Conservation (phyloP, 768 basidiomycete genomes). For the Lactarius vividus region DNA sequence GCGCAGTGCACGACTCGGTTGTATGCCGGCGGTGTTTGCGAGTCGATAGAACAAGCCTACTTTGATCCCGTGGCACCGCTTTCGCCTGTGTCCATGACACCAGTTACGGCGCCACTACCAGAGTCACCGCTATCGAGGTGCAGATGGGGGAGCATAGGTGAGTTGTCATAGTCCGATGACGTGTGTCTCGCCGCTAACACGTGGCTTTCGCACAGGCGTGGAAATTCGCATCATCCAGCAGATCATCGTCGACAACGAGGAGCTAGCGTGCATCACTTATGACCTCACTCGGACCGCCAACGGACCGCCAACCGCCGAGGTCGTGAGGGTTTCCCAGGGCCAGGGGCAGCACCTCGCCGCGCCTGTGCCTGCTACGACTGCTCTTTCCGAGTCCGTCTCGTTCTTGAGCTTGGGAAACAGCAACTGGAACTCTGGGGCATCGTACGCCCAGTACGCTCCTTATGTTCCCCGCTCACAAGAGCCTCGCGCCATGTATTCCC, state of each 20-base stretch:
- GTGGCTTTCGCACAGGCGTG: conserved; percentile 37
- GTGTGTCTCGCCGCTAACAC: conserved; percentile 18
- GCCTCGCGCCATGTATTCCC: conserved; percentile 6
- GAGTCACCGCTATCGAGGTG: conserved; percentile 65
- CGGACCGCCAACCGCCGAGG: conserved; percentile 53
- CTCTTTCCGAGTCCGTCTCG: conserved; percentile 33
- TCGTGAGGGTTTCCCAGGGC: conserved; percentile 42
- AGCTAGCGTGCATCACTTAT: conserved; percentile 63
- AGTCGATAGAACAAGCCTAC: conserved; percentile 51
- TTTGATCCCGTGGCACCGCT: conserved; percentile 43
- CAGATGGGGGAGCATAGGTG: conserved; percentile 68
- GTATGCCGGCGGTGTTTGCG: conserved; percentile 48
- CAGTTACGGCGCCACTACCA: conserved; percentile 56
- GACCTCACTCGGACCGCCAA: conserved; percentile 57
- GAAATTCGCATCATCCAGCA: conserved; percentile 66
- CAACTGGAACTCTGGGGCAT: conserved; percentile 16
- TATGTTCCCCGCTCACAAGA: conserved; percentile 20
- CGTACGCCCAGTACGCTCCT: conserved; percentile 14
- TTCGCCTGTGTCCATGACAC: conserved; percentile 20
- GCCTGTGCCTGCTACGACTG: conserved; percentile 18
- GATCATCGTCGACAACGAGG: conserved; percentile 60
- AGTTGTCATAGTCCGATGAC: conserved; percentile 33
- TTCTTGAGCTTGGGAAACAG: conserved; percentile 14
- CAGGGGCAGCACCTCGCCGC: conserved; percentile 34
- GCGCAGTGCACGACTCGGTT: conserved; percentile 65